Evolutionary conservation across 257 asterid species (phyloP), one percentile per base, ranked within the genome.

Genomic region (Misopates orontium): DNA sequence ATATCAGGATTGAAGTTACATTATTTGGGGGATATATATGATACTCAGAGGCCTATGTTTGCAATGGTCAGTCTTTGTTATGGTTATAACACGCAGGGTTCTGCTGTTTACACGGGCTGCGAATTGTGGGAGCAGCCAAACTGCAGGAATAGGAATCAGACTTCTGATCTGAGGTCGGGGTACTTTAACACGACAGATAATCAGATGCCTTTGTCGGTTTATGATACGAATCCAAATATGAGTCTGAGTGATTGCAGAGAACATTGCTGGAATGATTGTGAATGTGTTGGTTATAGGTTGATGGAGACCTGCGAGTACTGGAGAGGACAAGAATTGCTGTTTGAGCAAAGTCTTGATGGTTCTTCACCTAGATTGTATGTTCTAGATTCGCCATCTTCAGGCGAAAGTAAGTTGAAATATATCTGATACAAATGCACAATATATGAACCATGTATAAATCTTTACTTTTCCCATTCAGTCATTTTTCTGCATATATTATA

Each of bases 251-350:
- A 82, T 32, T 79, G 87, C 72, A 49, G 74, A 18, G 74, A 51
- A 5, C 14, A 7, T 0, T 82, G 87, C 73, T 79, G 84, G 86
- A 60, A 42, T 1, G 60, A 77, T 22, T 79, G 87, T 8, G 60
- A 42, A 4, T 79, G 84, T 13, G 69, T n/a, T 18, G 87, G 56
- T 10, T 79, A 10, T 19, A 0, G 4, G 11, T 22, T 28, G 7
- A 7, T 28, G 3, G 36, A 7, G 36, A 28, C 7, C 36, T 79
- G 87, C 54, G 0, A 4, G 9, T 74, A 73, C 45, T 76, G 82
- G 84, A 79, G 36, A 48, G 80, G 87, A 11, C 21, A 57, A 16
- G 36, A 77, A 41, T 49, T 73, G 72, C 54, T 39, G 54, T 79
- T 72, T 51, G 65, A 1, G 5, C 75, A 61, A 62, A 60, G 63